phyloP scores from a whole-genome alignment of 2,329 filamentous ascomycete species.

The Alternaria tenuissima region DNA sequence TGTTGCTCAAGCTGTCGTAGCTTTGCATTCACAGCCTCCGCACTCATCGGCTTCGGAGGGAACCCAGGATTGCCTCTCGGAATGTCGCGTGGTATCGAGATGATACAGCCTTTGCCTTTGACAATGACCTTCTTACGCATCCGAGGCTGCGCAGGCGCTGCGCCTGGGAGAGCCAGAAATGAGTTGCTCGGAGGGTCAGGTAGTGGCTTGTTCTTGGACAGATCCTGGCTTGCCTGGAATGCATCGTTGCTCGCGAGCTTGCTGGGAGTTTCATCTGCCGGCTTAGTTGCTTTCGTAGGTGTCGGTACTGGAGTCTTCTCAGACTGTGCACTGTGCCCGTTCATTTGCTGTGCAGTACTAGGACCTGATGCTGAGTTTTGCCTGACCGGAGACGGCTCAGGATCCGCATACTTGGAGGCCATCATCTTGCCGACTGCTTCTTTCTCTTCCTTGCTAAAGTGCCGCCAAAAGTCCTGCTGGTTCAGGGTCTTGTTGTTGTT shows the following conservation, averaged over 20 bases:
- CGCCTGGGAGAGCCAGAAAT: conserved; percentile 28
- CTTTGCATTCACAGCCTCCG: conserved; percentile 67
- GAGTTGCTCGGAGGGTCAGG: conserved; percentile 17
- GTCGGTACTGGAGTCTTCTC: conserved; percentile 28
- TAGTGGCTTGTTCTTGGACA: conserved; percentile 10
- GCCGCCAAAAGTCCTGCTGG: conserved; percentile 60
- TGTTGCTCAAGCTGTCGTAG: conserved; percentile 71
- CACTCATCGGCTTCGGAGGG: conserved; percentile 53
- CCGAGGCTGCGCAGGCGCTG: conserved; percentile 41
- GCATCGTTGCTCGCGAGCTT: conserved; percentile 17
- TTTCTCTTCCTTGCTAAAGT: conserved; percentile 50
- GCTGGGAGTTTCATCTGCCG: conserved; percentile 28
- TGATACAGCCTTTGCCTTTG: conserved; percentile 56
- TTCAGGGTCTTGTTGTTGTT: conserved; percentile 59
- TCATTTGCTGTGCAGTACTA: conserved; percentile 18
- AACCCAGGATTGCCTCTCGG: conserved; percentile 53
- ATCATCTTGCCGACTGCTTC: conserved; percentile 52
- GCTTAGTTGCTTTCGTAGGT: conserved; percentile 28
- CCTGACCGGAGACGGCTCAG: conserved; percentile 46
- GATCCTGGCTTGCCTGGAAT: conserved; percentile 7
- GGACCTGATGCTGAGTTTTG: conserved; percentile 33
- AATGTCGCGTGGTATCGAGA: conserved; percentile 55
- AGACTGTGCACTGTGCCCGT: conserved; percentile 27
- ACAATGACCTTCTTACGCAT: conserved; percentile 56
- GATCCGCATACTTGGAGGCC: conserved; percentile 51